Base-by-base conservation (phyloP, 148 eudicot genomes). In the Vaccinium vitisidaea region DNA sequence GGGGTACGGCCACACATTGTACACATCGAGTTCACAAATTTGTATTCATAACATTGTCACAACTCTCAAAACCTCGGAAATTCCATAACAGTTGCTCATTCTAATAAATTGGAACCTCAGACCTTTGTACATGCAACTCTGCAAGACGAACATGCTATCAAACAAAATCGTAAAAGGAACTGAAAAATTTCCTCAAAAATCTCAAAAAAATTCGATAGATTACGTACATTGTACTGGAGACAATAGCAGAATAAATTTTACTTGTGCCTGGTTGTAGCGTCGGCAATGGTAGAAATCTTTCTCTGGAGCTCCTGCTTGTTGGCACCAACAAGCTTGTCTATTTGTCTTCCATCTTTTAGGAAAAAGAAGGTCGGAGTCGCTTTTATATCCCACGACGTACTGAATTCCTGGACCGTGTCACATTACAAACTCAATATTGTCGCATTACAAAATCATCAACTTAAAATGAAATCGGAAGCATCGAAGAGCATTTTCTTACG, bases 311-410 rank as follows among this genome's bases (percentile, higher is more conserved):
- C 94, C 9, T 16, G 36, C 89, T 92, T 92, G 83, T 93, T 90
- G 54, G 94, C 92, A 43, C 98, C 98, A 63, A 94, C 92, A 79
- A 93, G 85, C 84, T 90, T 94, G 83, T 94, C 95, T 82, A 94
- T 65, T 61, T 92, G 89, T 58, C 85, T 85, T 48, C 98, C 98
- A 55, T 87, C 86, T 92, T 88, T 89, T 39, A 94, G 88, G 77
- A 94, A 93, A 83, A 90, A 91, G 88, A 94, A 93, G 2, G 94
- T 92, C 84, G 98, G 98, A 21, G 95, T 92, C 56, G 98, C 98
- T 89, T 92, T 94, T 12, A 94, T 90, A 82, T 94, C 98, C 94
- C 94, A 94, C 61, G 92, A 89, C 50, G 89, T 88, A 83, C 95
- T 87, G 15, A 93, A 90, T 52, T 94, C 98, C 98, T 94, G 89